Conservation (phyloP, 2,329 filamentous ascomycete species). For the Ophiosphaerella korrae region DNA sequence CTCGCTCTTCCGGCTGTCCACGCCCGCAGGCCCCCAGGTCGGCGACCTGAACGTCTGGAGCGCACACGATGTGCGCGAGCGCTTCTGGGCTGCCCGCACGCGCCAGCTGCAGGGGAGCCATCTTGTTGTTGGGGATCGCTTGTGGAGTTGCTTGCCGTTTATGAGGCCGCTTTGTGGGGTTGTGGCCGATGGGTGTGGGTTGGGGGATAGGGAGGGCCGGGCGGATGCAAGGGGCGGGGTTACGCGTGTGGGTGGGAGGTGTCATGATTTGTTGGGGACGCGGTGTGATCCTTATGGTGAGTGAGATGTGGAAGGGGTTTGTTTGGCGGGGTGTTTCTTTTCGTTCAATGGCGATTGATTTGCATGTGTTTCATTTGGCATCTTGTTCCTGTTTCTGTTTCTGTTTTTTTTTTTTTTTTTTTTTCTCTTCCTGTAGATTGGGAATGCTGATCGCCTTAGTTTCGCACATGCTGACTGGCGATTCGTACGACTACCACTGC, state of each 20-base stretch:
- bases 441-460: slow-evolving; percentile 50
- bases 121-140: slow-evolving; percentile 70
- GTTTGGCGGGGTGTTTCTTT: too few species aligned
- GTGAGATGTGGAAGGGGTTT: too few species aligned
- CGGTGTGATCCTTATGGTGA: slow-evolving; percentile 77
- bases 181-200: slow-evolving; percentile 60
- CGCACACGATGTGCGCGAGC: slow-evolving; percentile 73
- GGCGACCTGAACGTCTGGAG: slow-evolving; percentile 87
- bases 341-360: too few species aligned
- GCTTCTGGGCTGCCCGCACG: slow-evolving; percentile 81
- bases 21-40: slow-evolving; percentile 76
- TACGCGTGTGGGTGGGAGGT: slow-evolving; percentile 68
- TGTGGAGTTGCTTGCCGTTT: slow-evolving; percentile 80
- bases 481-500: slow-evolving; percentile 79
- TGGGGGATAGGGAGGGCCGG: slow-evolving; percentile 51
- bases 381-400: too few species aligned
- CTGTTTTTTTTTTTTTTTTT: too few species aligned
- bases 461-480: slow-evolving; percentile 72
- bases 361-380: too few species aligned
- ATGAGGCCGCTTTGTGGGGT: slow-evolving; percentile 77
- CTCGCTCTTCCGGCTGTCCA: slow-evolving; percentile 73
- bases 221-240: slow-evolving; percentile 52
- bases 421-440: too few species aligned
- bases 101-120: slow-evolving; percentile 79
- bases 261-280: slow-evolving; percentile 80